phyloP scores from a whole-genome alignment of 2,329 filamentous ascomycete species.

The Neopestalotiopsis clavispora region DNA sequence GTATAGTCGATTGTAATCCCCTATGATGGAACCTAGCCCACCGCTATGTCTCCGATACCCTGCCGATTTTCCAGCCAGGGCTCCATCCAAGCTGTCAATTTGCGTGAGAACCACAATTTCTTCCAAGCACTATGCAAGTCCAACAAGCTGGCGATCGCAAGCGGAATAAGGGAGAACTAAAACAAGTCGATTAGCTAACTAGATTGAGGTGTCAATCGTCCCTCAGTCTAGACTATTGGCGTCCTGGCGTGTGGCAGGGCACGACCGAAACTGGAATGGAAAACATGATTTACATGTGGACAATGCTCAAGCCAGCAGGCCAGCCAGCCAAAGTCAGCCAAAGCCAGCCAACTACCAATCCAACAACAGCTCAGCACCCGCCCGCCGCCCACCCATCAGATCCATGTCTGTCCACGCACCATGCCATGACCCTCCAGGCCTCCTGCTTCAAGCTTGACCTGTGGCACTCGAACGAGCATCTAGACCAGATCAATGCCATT shows the following conservation, averaged over 20 bases:
- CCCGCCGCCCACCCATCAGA: neutral
- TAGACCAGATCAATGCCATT: neutral
- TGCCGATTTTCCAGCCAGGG: neutral
- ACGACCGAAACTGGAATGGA: neutral
- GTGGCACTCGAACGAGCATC: neutral
- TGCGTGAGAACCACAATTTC: conserved; percentile 3
- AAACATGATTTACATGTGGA: neutral
- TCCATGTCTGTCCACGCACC: neutral
- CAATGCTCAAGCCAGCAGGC: neutral
- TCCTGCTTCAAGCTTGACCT: neutral
- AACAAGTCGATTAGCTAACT: neutral
- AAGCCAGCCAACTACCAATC: neutral
- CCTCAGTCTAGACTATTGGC: neutral
- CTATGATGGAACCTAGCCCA: neutral
- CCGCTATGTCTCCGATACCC: neutral
- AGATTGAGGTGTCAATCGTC: neutral
- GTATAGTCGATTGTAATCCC: neutral
- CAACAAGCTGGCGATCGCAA: neutral
- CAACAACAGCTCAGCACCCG: neutral
- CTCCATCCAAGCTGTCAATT: conserved; percentile 11
- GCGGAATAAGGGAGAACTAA: neutral
- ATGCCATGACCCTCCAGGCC: neutral
- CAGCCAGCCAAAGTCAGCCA: too few relatives aligned
- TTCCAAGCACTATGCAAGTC: neutral
- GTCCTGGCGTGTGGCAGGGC: neutral